Conservation (phyloP, 1,139 yeast species). For the Arxiozyma bovina region DNA sequence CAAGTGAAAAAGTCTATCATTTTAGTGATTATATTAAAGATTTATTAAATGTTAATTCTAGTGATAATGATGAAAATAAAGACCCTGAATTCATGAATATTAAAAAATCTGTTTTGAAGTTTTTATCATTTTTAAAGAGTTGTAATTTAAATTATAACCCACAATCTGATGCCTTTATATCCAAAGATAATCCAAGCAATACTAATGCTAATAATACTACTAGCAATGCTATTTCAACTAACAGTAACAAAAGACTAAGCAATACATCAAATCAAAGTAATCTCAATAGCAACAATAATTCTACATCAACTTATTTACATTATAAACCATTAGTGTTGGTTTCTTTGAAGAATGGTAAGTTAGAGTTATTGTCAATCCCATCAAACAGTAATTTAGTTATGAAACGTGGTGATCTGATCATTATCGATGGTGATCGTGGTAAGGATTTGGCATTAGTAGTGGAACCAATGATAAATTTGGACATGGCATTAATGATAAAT, state of each 20-base stretch:
- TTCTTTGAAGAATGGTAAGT: slow-evolving; percentile 77
- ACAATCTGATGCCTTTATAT: slow-evolving; percentile 20
- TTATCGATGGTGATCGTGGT: slow-evolving; percentile 96
- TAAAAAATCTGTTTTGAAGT: slow-evolving; percentile 6
- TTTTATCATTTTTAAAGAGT: slow-evolving; percentile 20
- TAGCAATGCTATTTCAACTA: background rate
- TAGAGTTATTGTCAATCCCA: slow-evolving; percentile 77
- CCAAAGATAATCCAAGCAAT: slow-evolving; percentile 7
- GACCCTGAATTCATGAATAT: background rate
- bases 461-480: slow-evolving; percentile 56
- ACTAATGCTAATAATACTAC: background rate
- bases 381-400: slow-evolving; percentile 46
- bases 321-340: slow-evolving; percentile 52
- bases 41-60: slow-evolving; percentile 8
- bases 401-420: slow-evolving; percentile 67
- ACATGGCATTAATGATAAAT: slow-evolving; percentile 75
- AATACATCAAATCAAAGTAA: background rate
- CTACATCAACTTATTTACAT: slow-evolving; percentile 20
- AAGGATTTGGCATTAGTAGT: slow-evolving; percentile 78
- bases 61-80: slow-evolving; percentile 6
- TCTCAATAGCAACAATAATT: slow-evolving; percentile 1
- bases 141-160: slow-evolving; percentile 26
- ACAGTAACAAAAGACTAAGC: background rate
- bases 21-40: slow-evolving; percentile 23
- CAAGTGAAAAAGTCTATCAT: slow-evolving; percentile 21